Base-by-base conservation (phyloP, 2,329 filamentous ascomycete genomes). In the Trichoderma atroviride region DNA sequence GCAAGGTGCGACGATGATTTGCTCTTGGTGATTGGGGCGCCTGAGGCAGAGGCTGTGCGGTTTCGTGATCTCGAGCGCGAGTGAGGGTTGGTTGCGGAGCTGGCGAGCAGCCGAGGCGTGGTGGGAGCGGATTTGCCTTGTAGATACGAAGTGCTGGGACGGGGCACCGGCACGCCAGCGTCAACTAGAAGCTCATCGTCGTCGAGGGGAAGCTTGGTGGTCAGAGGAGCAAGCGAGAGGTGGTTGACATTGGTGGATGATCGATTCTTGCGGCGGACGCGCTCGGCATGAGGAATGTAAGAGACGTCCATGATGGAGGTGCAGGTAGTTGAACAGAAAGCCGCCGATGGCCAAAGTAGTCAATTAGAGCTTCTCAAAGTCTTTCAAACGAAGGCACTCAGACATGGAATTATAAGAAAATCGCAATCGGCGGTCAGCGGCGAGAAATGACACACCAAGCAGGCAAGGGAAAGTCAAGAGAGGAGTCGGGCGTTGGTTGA, bases 161-260 rank as follows among this genome's bases (percentile, higher is more conserved):
- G 74, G 14, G 77, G 71, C 40, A 79, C 75, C 40, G 81, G 76
- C 43, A 74, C 71, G 13, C 76, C 70, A 52, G 78, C 76, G 65
- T 84, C 81, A 71, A 77, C 75, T 37, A 84, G 75, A 72, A 84
- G 81, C 62, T 87, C 84, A 69, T 81, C 79, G 74, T 89, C 87
- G 70, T 83, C 80, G 69, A 89, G 79, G 53, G 88, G 88, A 10
- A 91, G 82, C 75, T 86, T 87, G 63, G 85, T 83, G 29, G 88
- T 90, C 67, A 91, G 80, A 33, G 89, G 89, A n/a, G 87, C 88
- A 70, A 91, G 87, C 16, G 86, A 84, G 70, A 89, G 83, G 74
- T 88, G 85, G 74, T 86, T 86, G 72, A 89, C 80, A 78, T 85
- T 89, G 60, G 84, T 86, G 33, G 83, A 83, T 27, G 88, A 89